Evolutionary conservation across 1,139 yeast genomes (phyloP), one percentile per base, ranked within the genome.

Genomic region (Suhomyces choctaworum): DNA sequence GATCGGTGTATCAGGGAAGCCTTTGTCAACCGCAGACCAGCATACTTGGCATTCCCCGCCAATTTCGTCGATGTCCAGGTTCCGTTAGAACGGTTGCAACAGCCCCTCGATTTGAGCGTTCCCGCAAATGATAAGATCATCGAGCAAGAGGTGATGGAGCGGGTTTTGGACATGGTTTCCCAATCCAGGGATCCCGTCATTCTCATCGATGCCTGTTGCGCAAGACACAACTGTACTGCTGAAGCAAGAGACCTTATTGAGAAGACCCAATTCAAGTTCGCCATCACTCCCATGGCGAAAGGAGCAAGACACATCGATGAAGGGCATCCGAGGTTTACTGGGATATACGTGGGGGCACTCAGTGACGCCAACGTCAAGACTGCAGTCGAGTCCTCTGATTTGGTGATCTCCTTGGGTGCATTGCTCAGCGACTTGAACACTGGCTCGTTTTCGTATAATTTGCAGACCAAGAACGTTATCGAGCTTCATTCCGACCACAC

Each of bases 401-500:
- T 63, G 42, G 53, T 62, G 10, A 42, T 63, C 16, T 62, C 66
- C 4, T 44, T 60, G 22, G 69, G 69, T 34, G 70, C 69, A 4
- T 48, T 66, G 47, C 55, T 66, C 43, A 60, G 66, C 39, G 70
- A 65, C 44, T 65, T 65, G 54, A 86, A 85, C 72, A 86, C 95
- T 40, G 95, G 95, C 56, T 82, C 94, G 12, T 86, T 86, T 73
- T 78, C 92, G 22, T 87, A 86, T 68, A 75, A 82, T 38, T 83
- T 84, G 72, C 73, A 78, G 57, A 85, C 95, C 48, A 79, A 76
- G 60, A 85, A 85, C 69, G 75, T 85, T 48, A 78, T 87, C 47
- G 95, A 87, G 67, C 82, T 87, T 77, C 95, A 87, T 65, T 83
- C 95, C 10, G 89, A 85, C 66, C 76, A 82, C 70, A 79, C 83